Evolutionary conservation across 345 rosid genomes (phyloP).

Genomic region (Corchorus capsularis): DNA sequence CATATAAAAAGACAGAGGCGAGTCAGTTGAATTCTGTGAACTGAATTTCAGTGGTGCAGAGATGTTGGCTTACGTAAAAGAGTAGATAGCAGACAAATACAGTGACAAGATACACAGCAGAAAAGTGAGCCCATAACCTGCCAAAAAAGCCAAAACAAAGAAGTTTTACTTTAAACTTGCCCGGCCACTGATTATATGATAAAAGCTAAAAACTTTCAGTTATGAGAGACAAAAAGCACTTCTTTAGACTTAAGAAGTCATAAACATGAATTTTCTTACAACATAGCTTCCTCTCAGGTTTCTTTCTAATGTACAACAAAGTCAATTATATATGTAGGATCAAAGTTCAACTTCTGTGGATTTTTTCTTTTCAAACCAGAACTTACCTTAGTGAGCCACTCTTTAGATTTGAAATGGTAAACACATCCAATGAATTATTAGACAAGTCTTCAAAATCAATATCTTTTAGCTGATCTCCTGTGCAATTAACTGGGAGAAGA

Average conservation of each 20-base stretch:
- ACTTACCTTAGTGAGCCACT: constrained; percentile 64
- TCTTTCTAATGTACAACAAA: background rate
- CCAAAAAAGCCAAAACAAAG: constrained; percentile 31
- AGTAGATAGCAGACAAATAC: constrained; percentile 75
- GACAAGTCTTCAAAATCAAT: constrained; percentile 68
- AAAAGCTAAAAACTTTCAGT: constrained; percentile 1
- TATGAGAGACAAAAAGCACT: background rate
- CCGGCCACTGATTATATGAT: background rate
- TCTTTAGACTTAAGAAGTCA: background rate
- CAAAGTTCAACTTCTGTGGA: background rate
- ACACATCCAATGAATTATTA: constrained; percentile 75
- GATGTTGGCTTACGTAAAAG: constrained; percentile 57
- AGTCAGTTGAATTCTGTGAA: constrained; percentile 1
- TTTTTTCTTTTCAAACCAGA: background rate
- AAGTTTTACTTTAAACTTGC: constrained; percentile 20
- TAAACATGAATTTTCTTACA: background rate
- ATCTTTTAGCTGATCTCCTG: constrained; percentile 61
- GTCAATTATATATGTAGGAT: background rate
- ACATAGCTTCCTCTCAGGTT: background rate
- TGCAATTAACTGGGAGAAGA: constrained; percentile 87
- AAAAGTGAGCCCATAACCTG: constrained; percentile 97
- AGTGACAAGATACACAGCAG: constrained; percentile 73
- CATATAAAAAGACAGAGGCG: constrained; percentile 14
- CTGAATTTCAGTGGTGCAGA: background rate
- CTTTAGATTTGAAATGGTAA: constrained; percentile 78